Percentiles rank a stretch among this genome's conserved stretches.
Conservation (phyloP, 768 basidiomycete genomes). For the Daedaleopsis nitida region DNA sequence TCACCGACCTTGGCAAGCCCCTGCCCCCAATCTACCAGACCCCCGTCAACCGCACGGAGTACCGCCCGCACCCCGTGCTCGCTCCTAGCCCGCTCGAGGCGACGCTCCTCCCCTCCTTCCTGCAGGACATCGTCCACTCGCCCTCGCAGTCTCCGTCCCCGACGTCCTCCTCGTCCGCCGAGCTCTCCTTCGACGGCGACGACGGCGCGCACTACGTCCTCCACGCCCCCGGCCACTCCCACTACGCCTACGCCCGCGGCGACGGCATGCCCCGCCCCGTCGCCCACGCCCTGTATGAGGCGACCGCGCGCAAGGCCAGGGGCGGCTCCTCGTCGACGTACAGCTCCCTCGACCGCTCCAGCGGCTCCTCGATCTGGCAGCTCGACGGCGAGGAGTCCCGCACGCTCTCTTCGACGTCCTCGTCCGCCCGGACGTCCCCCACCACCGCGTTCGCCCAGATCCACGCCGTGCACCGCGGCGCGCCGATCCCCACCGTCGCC, state of each 20-base stretch:
- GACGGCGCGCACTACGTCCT: slow-evolving; percentile 15
- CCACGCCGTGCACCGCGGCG: background rate
- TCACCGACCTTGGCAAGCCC: slow-evolving; percentile 10
- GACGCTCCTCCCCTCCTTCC: slow-evolving; percentile 72
- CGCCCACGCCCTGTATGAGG: background rate
- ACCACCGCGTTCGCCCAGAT: slow-evolving; percentile 2
- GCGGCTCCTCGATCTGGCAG: slow-evolving; percentile 64
- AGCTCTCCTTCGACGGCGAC: slow-evolving; percentile 45
- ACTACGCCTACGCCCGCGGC: background rate
- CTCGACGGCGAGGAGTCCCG: slow-evolving; percentile 73
- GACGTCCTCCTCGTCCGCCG: slow-evolving; percentile 67
- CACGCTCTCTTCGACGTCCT: slow-evolving; percentile 33
- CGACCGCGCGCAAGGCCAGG: slow-evolving; percentile 6
- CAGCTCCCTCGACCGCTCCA: slow-evolving; percentile 29
- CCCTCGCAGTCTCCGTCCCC: slow-evolving; percentile 56
- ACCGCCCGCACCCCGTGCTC: slow-evolving; percentile 31
- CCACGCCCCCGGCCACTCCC: background rate
- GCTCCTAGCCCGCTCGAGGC: slow-evolving; percentile 32
- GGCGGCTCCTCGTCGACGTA: slow-evolving; percentile 17
- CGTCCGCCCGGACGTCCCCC: background rate
- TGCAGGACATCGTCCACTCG: slow-evolving; percentile 73
- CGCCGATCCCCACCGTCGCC: background rate
- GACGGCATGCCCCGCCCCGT: slow-evolving; percentile 6
- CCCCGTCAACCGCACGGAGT: slow-evolving; percentile 39
- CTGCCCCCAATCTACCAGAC: slow-evolving; percentile 74